Evolutionary conservation across 139 green algal genomes (phyloP).

Genomic region (Zygnema cylindricum): DNA sequence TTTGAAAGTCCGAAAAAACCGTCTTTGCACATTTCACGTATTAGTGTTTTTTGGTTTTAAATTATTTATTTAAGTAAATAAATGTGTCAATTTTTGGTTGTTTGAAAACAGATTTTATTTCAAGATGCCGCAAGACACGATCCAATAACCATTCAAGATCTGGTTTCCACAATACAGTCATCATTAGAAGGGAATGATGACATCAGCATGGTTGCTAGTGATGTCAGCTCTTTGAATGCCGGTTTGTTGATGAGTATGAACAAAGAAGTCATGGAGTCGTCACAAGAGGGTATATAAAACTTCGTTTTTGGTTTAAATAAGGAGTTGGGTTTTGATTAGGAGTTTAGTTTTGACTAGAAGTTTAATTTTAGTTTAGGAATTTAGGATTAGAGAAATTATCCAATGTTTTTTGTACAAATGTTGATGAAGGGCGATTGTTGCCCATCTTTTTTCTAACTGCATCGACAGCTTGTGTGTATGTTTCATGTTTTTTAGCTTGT

Average conservation of each 20-base stretch:
- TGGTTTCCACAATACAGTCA: conserved; percentile 22
- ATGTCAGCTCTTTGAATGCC: neutral
- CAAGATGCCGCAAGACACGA: conserved; percentile 75
- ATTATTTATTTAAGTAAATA: conserved; percentile 20
- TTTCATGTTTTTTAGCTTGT: no score
- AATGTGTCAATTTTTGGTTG: no score
- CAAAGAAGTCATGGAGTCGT: neutral
- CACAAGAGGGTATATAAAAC: neutral
- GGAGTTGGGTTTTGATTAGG: neutral
- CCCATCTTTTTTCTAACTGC: no score
- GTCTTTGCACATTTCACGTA: conserved; percentile 14
- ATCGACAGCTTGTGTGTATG: no score
- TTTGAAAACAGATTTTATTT: conserved; percentile 74
- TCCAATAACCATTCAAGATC: conserved; percentile 68
- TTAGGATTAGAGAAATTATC: no score
- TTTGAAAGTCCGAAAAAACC: neutral
- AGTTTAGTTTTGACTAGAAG: neutral
- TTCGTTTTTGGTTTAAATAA: neutral
- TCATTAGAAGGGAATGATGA: neutral
- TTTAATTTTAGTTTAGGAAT: neutral
- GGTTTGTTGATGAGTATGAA: neutral
- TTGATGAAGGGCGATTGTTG: no score
- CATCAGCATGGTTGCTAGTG: no score
- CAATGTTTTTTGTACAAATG: no score
- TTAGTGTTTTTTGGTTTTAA: neutral